Evolutionary conservation across 345 rosid genomes (phyloP).

Genomic region (Brassica rapa): DNA sequence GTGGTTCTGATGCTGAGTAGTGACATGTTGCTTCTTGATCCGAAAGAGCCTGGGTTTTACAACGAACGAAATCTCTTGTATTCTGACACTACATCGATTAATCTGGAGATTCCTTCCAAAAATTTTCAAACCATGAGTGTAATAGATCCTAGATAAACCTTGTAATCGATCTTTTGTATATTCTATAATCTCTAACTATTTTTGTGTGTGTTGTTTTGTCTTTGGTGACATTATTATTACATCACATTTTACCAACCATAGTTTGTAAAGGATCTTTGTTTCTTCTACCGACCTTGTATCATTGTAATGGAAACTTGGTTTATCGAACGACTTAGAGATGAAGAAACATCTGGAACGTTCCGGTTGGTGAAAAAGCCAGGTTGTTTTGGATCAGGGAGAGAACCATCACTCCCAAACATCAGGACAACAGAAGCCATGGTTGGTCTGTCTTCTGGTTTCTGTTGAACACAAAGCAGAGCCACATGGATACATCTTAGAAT

Average conservation of each 20-base stretch:
- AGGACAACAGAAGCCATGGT: conserved; percentile 31
- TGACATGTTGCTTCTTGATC: conserved; percentile 43
- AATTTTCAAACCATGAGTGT: conserved; percentile 40
- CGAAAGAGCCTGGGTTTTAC: conserved; percentile 38
- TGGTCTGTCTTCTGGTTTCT: conserved; percentile 35
- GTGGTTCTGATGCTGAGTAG: conserved; percentile 39
- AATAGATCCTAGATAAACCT: conserved; percentile 36
- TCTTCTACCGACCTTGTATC: conserved; percentile 29
- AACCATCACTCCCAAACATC: conserved; percentile 31
- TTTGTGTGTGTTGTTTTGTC: not conserved
- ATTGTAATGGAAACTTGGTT: conserved; percentile 30
- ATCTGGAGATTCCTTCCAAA: conserved; percentile 34
- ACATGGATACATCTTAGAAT: conserved; percentile 30
- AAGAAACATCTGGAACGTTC: conserved; percentile 20
- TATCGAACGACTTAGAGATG: conserved; percentile 33
- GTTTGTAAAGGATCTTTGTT: not conserved
- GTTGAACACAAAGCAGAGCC: conserved; percentile 39
- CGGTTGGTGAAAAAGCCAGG: conserved; percentile 30
- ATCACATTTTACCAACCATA: not conserved
- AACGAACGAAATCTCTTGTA: conserved; percentile 37
- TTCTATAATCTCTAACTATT: conserved; percentile 3
- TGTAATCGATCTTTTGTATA: conserved; percentile 20
- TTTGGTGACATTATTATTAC: conserved; percentile 18
- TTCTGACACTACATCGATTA: conserved; percentile 37
- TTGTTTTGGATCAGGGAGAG: conserved; percentile 27